Base-by-base conservation (phyloP, 2,329 filamentous ascomycete species). In the Rhexocercosporidium sp. region DNA sequence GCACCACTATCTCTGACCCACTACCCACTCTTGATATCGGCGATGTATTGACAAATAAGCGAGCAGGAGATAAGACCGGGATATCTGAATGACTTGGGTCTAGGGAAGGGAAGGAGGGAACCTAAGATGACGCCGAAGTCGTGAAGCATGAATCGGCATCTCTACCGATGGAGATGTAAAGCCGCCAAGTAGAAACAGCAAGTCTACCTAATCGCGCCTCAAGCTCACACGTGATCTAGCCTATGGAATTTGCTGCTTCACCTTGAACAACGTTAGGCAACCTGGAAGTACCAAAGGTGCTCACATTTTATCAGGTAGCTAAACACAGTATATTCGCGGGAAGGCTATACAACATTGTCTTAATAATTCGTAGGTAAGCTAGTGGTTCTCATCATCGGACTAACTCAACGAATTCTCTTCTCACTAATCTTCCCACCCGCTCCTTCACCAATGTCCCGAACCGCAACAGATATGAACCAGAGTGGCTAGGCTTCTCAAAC, bases 401-500 rank as follows among this genome's bases (percentile, higher is more conserved):
- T 31, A 12, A 16, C 4, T 65, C 37, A 64, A 27, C 61, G 54
- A 46, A 67, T 27, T 27, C 61, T 53, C 34, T 64, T 64, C 60
- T 67, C 65, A 37, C 54, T 61, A 51, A 67, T 54, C 59, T 64
- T 62, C 29, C 65, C 67, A 60, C 62, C 64, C 4, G 12, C 25
- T 6, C 63, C 68, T 25, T 70, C 66, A 22, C 66, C 69, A 41
- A 66, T 47, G 60, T 68, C 66, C 47, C 78, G 72, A 0, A 77
- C 77, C 7, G 77, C 77, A 12, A 75, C 72, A 2, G 76, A 76
- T 77, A 37, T 79, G 69, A 64, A 16, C 78, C 78, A 20, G 76
- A 76, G 65, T 76, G 79, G 46, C 74, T 77, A 14, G 76, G 66
- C 65, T 79, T 80, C 69, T 79, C 77, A 51, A 79, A 79, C 0